phyloP scores from a whole-genome alignment of 495 filamentous ascomycete species.

The Hypoxylon subgilvum region DNA sequence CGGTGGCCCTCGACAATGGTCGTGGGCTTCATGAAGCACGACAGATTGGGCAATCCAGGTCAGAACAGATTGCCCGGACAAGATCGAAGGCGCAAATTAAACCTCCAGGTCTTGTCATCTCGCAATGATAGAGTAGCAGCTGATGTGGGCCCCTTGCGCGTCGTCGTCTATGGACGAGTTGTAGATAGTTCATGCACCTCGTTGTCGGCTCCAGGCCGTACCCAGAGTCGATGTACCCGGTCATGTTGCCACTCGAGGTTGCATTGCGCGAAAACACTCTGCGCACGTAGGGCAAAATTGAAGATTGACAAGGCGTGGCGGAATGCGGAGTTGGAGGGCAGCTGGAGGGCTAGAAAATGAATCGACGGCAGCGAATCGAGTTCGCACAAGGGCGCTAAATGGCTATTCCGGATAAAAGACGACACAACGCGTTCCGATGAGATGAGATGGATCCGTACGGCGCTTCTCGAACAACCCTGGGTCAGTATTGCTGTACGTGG shows the following conservation, averaged over 20 bases:
- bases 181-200: slow-evolving; percentile 13
- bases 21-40: slow-evolving; percentile 6
- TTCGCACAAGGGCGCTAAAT: slow-evolving; percentile 16
- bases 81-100: slow-evolving; percentile 12
- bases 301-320: slow-evolving; percentile 30
- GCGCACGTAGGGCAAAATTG: slow-evolving; percentile 28
- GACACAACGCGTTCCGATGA: slow-evolving; percentile 15
- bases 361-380: slow-evolving; percentile 18
- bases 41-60: slow-evolving; percentile 10
- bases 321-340: slow-evolving; percentile 37
- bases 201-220: slow-evolving; percentile 22
- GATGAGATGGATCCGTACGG: slow-evolving; percentile 15
- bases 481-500: slow-evolving; percentile 19
- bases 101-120: slow-evolving; percentile 4
- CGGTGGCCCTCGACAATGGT: slow-evolving; percentile 1
- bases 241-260: slow-evolving; percentile 26
- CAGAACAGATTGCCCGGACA: slow-evolving; percentile 7
- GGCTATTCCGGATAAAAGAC: slow-evolving; percentile 35
- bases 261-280: slow-evolving; percentile 31
- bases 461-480: slow-evolving; percentile 18
- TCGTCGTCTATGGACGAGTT: slow-evolving; percentile 19
- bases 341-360: slow-evolving; percentile 9
- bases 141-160: slow-evolving; percentile 32
- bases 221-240: slow-evolving; percentile 25
- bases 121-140: slow-evolving; percentile 29